Percentiles rank a stretch among this genome's conserved stretches.
Evolutionary conservation across 257 asterid species (phyloP).

Genomic region (Eucommia ulmoides): DNA sequence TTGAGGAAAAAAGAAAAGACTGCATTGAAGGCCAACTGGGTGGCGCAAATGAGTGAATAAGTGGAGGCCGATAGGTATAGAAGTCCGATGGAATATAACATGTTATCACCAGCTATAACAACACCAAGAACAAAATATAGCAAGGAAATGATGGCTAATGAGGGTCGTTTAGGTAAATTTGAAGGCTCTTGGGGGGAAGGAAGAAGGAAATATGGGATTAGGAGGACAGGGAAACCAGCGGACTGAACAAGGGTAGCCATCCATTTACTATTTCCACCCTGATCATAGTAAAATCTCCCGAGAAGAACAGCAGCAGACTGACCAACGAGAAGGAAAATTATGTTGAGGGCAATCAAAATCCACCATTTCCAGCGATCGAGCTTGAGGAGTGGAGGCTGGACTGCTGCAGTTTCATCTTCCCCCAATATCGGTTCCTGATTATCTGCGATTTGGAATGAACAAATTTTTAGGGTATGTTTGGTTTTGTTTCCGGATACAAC

Average conservation of each 20-base stretch:
- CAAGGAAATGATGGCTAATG: not conserved
- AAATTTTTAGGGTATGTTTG: no score
- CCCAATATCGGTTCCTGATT: no score
- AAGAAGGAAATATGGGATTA: not conserved
- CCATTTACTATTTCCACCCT: conserved; percentile 4
- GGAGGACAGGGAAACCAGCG: not conserved
- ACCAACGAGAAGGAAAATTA: not conserved
- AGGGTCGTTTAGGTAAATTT: not conserved
- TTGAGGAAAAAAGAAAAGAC: not conserved
- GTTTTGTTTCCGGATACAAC: no score
- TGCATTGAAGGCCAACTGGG: conserved; percentile 1
- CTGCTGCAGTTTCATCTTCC: not conserved
- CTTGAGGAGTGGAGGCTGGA: not conserved
- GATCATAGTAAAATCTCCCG: not conserved
- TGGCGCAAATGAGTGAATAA: not conserved
- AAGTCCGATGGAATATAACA: conserved; percentile 1
- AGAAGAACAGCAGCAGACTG: conserved; percentile 1
- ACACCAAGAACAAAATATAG: not conserved
- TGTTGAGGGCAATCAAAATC: not conserved
- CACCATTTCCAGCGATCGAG: not conserved
- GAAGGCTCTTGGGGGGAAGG: not conserved
- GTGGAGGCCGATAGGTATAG: conserved; percentile 1
- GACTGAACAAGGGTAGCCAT: conserved; percentile 2
- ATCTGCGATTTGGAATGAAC: no score
- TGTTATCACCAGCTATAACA: not conserved